Conservation (phyloP, 495 filamentous ascomycete genomes). For the Aspergillus sclerotiicarbonarius region DNA sequence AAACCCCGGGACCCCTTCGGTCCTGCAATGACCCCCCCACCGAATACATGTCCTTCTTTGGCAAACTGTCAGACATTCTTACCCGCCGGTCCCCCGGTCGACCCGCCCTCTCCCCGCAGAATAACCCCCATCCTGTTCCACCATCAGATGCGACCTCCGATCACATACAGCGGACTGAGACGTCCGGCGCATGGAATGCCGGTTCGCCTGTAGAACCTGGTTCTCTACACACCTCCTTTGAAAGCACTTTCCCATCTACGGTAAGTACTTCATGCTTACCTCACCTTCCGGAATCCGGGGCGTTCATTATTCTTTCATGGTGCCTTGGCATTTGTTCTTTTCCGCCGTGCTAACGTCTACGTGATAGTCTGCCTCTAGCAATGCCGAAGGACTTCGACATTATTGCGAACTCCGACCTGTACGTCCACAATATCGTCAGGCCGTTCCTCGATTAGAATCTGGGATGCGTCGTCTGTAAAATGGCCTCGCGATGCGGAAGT, state of each 20-base stretch:
- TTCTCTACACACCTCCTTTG: background rate
- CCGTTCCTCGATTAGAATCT: conserved; percentile 23
- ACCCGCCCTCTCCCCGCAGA: conserved; percentile 2
- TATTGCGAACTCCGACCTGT: conserved; percentile 19
- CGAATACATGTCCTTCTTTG: conserved; percentile 18
- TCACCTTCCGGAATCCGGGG: background rate
- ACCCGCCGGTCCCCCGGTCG: conserved; percentile 9
- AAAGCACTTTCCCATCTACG: background rate
- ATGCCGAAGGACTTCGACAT: conserved; percentile 29
- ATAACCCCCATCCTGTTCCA: conserved; percentile 9
- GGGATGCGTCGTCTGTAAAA: conserved; percentile 32
- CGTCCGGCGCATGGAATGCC: conserved; percentile 23
- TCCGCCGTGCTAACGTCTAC: background rate
- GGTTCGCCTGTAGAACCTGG: conserved; percentile 12
- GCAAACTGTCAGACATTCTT: conserved; percentile 11
- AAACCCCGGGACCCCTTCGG: conserved; percentile 2
- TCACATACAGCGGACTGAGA: conserved; percentile 17
- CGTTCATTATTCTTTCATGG: background rate
- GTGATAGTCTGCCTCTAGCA: conserved; percentile 24
- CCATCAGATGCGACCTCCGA: conserved; percentile 24
- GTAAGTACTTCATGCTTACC: background rate
- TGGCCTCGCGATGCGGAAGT: conserved; percentile 12
- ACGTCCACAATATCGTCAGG: conserved; percentile 27
- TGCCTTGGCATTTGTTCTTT: background rate
- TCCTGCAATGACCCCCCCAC: conserved; percentile 14